A percentile compares a stretch with the other conserved stretches of the same genome.
Conservation (phyloP, 1,284 basidiomycete species). For the Sanghuangporus sanghuang region DNA sequence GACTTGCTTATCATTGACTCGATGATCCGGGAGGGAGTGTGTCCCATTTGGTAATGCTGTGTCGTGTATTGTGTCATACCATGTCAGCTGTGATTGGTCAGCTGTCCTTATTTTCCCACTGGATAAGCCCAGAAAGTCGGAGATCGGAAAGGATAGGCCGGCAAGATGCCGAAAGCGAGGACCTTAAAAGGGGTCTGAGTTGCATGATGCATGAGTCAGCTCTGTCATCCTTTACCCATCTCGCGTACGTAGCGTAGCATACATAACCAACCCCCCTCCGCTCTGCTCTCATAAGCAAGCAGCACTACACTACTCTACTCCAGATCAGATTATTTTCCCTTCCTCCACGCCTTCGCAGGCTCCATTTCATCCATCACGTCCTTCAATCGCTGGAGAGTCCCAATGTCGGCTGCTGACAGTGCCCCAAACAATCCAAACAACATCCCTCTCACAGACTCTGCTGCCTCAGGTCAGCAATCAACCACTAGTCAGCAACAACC, state of each 20-base stretch:
- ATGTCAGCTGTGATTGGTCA: neutral
- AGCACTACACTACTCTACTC: no score
- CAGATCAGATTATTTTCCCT: neutral
- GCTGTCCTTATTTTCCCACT: neutral
- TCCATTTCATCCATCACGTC: neutral
- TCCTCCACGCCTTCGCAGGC: neutral
- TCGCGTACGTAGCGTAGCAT: neutral
- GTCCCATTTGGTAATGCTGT: neutral
- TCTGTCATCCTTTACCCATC: neutral
- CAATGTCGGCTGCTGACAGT: slow-evolving; percentile 11
- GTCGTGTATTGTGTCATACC: neutral
- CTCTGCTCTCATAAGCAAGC: neutral
- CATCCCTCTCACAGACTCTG: neutral
- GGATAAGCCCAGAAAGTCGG: neutral
- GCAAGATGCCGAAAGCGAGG: neutral
- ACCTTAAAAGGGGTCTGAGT: neutral
- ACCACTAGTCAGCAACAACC: neutral
- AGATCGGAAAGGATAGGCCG: neutral
- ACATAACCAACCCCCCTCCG: neutral
- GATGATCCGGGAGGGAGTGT: neutral
- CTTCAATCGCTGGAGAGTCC: slow-evolving; percentile 17
- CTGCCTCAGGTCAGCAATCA: neutral
- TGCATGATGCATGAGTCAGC: neutral
- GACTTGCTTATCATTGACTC: neutral
- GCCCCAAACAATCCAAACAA: neutral